Percentiles rank a stretch among this genome's conserved stretches.
Conservation (phyloP, 2,329 filamentous ascomycete species). For the Aspergillus neoniger region DNA sequence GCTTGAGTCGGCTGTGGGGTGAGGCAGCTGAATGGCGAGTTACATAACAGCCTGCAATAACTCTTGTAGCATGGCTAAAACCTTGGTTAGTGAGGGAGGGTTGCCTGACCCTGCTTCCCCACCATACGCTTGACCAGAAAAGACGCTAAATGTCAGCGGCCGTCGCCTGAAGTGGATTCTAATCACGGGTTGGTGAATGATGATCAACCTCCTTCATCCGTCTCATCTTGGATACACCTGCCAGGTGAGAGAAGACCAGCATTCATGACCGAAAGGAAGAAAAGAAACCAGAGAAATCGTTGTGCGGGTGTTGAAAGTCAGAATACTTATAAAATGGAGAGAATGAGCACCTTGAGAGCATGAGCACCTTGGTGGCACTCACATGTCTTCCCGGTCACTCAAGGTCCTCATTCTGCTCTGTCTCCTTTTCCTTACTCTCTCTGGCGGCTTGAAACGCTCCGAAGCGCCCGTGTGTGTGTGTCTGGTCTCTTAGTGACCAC, state of each 20-base stretch:
- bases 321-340: conserved; percentile 3
- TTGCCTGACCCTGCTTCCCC: conserved; percentile 1
- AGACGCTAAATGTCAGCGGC: background rate
- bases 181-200: background rate
- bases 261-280: background rate
- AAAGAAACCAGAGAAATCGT: background rate
- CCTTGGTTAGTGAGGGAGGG: background rate
- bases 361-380: conserved; percentile 15
- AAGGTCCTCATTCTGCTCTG: conserved; percentile 4
- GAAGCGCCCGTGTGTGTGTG: background rate
- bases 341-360: conserved; percentile 13
- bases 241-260: background rate
- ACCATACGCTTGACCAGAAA: background rate
- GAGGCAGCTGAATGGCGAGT: background rate
- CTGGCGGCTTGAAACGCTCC: background rate
- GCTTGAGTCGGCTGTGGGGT: background rate
- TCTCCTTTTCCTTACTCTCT: background rate
- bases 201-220: background rate
- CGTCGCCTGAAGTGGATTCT: background rate
- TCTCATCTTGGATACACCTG: background rate
- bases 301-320: background rate
- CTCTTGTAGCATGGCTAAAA: background rate
- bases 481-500: background rate
- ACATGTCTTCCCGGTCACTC: conserved; percentile 4
- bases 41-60: background rate